Conservation (phyloP, 1,284 basidiomycete genomes). For the Salmacisia buchloeana region DNA sequence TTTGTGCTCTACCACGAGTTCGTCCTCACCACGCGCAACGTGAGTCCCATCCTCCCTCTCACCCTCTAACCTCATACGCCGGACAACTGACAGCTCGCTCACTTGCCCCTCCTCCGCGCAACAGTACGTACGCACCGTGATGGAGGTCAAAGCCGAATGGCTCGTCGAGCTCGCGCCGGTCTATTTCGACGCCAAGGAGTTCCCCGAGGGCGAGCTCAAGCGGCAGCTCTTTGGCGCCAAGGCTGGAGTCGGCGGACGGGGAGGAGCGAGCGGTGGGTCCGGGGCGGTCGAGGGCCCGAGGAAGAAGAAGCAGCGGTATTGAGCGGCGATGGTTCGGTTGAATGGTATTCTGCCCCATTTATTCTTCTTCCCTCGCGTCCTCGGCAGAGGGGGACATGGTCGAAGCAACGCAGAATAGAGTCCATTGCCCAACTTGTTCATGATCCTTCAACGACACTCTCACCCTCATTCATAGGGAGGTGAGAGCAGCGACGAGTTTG, state of each 20-base stretch:
- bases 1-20: constrained; percentile 98
- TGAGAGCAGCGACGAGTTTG: constrained; percentile 49
- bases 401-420: no score
- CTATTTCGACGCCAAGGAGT: constrained; percentile 71
- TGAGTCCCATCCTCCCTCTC: constrained; percentile 47
- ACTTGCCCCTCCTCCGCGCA: background rate
- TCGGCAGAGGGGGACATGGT: no score
- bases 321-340: no score
- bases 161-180: constrained; percentile 70
- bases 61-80: background rate
- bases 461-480: background rate
- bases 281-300: background rate
- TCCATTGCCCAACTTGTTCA: no score
- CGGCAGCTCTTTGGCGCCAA: constrained; percentile 33
- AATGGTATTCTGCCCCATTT: no score
- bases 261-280: background rate
- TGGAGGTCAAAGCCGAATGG: constrained; percentile 85
- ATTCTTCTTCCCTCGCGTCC: no score
- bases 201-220: constrained; percentile 69
- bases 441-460: no score
- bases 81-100: background rate
- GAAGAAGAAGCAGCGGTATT: constrained; percentile 7
- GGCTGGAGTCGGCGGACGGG: background rate
- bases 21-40: constrained; percentile 76
- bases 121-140: constrained; percentile 79